A percentile compares a stretch with the other conserved stretches of the same genome.
Evolutionary conservation across 2,329 filamentous ascomycete species (phyloP).

Genomic region (Hysterium pulicare): DNA sequence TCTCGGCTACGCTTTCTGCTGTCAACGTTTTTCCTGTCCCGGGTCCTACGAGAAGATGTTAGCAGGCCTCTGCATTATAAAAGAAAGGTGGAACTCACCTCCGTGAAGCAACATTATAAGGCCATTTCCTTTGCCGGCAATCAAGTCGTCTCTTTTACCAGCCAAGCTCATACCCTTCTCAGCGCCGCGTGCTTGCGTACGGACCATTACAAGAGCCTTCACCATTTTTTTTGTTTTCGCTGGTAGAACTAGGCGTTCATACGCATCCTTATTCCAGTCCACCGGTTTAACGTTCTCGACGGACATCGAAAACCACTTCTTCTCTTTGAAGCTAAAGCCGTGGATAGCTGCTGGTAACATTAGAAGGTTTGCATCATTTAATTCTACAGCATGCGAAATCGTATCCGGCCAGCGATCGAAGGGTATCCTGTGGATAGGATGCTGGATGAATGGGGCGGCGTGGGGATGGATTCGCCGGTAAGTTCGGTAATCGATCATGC

Average conservation of each 20-base stretch:
- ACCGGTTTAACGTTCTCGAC: constrained; percentile 36
- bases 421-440: no score
- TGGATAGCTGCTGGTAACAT: constrained; percentile 3
- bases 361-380: neutral
- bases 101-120: constrained; percentile 49
- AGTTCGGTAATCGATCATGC: constrained; percentile 1
- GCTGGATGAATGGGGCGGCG: neutral
- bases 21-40: constrained; percentile 49
- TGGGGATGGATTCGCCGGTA: neutral
- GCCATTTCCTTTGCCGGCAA: constrained; percentile 50
- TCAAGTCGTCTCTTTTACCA: constrained; percentile 48
- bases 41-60: no score
- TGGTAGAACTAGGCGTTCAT: constrained; percentile 46
- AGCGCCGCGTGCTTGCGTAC: constrained; percentile 38
- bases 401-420: no score
- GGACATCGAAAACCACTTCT: constrained; percentile 28
- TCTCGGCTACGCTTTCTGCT: constrained; percentile 40
- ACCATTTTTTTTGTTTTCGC: constrained; percentile 47
- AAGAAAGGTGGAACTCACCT: no score
- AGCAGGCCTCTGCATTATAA: no score
- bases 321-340: constrained; percentile 4
- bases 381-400: no score
- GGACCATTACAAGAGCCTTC: constrained; percentile 39
- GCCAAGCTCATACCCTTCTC: no score
- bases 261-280: constrained; percentile 43